A percentile compares a stretch with the other conserved stretches of the same genome.
These are phyloP conservation scores for Spiromastix sp. DNA, from an alignment of 2,329 filamentous ascomycete genomes.

Conservation along the genomic window DNA sequence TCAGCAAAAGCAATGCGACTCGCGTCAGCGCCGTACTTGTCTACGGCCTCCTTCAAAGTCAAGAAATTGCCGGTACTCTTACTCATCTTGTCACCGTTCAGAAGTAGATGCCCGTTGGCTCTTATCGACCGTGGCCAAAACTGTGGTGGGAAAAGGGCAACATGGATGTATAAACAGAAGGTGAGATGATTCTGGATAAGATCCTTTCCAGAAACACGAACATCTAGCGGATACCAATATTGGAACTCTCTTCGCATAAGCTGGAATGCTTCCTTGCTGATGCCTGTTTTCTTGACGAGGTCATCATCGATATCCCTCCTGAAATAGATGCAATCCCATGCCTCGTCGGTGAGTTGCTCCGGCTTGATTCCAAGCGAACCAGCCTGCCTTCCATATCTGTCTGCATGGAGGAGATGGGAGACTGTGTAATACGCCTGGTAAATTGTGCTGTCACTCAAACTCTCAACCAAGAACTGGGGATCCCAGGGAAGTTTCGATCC, in stretches of 20 bases:
- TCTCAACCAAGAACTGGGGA: constrained; percentile 79
- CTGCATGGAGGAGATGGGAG: constrained; percentile 59
- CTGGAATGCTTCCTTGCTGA: constrained; percentile 62
- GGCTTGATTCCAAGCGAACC: constrained; percentile 60
- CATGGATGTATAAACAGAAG: constrained; percentile 89
- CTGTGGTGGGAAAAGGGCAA: constrained; percentile 76
- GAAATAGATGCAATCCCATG: constrained; percentile 93
- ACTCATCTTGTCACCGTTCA: constrained; percentile 98
- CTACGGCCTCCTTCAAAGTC: constrained; percentile 72
- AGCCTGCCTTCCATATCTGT: constrained; percentile 69
- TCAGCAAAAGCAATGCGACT: constrained; percentile 86
- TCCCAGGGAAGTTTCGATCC: constrained; percentile 96
- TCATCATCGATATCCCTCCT: constrained; percentile 60
- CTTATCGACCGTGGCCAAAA: constrained; percentile 84
- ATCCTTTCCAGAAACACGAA: constrained; percentile 84
- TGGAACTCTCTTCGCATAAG: constrained; percentile 84
- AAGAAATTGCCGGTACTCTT: constrained; percentile 98
- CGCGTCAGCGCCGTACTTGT: constrained; percentile 92
- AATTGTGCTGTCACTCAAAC: constrained; percentile 80
- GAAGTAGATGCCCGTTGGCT: constrained; percentile 82
- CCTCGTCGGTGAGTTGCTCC: constrained; percentile 86
- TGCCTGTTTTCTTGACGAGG: constrained; percentile 54
- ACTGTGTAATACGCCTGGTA: constrained; percentile 61
- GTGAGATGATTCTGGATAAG: constrained; percentile 89
- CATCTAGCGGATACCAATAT: constrained; percentile 92